Conservation (phyloP, 2,329 filamentous ascomycete genomes). For the Penicillium sp. region DNA sequence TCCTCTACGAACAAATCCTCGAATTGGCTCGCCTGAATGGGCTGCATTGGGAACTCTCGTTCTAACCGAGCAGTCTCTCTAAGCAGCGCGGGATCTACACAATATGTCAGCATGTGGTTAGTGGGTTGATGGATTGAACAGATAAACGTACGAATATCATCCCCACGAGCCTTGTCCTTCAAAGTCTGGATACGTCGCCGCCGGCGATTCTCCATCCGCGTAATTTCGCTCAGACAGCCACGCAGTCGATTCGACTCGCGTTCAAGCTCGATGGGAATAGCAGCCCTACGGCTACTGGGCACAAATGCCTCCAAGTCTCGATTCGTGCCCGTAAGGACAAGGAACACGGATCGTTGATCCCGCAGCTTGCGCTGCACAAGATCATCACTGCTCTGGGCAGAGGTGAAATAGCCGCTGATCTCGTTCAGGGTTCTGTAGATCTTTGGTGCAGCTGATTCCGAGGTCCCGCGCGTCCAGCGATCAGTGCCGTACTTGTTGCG, state of each 20-base stretch:
- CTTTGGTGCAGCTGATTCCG: conserved; percentile 69
- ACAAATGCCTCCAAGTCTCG: conserved; percentile 84
- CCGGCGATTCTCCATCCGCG: conserved; percentile 77
- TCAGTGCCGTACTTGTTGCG: conserved; percentile 82
- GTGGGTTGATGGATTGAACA: not conserved
- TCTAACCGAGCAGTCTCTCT: conserved; percentile 83
- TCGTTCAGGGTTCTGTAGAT: conserved; percentile 75
- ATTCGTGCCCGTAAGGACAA: conserved; percentile 76
- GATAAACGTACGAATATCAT: conserved; percentile 72
- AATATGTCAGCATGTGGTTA: not conserved
- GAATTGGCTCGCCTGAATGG: conserved; percentile 85
- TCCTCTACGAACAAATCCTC: conserved; percentile 86
- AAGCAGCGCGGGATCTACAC: conserved; percentile 70
- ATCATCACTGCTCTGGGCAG: conserved; percentile 66
- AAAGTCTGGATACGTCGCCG: conserved; percentile 77
- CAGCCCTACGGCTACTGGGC: conserved; percentile 77
- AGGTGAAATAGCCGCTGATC: conserved; percentile 83
- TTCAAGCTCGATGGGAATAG: conserved; percentile 79
- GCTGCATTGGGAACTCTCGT: conserved; percentile 79
- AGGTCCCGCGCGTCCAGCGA: conserved; percentile 73
- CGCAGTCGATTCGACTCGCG: conserved; percentile 75
- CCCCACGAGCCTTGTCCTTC: conserved; percentile 75
- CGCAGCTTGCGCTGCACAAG: conserved; percentile 77
- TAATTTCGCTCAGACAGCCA: conserved; percentile 80
- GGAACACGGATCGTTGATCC: conserved; percentile 72